phyloP scores from a whole-genome alignment of 306 rosid species.

The Castanea mollissima region DNA sequence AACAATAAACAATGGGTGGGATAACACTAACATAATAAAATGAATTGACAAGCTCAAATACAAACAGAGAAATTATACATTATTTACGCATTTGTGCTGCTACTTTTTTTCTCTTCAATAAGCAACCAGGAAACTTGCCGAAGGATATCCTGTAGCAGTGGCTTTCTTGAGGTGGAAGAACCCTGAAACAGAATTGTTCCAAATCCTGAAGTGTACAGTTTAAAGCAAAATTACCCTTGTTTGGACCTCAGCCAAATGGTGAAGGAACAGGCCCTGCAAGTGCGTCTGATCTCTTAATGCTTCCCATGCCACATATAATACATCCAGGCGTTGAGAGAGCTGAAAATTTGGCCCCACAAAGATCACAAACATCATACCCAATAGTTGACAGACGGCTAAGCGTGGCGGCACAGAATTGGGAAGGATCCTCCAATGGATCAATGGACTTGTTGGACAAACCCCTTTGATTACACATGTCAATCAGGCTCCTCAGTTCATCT shows the following conservation, averaged over 20 bases:
- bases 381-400: constrained; percentile 92
- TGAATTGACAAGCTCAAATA: constrained; percentile 7
- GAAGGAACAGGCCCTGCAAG: constrained; percentile 82
- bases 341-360: constrained; percentile 93
- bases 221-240: neutral
- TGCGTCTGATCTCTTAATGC: constrained; percentile 90
- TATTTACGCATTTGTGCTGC: neutral
- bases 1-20: neutral
- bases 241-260: constrained; percentile 74
- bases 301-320: constrained; percentile 95
- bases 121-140: neutral
- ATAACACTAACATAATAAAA: neutral
- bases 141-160: neutral
- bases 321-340: constrained; percentile 85
- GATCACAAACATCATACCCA: constrained; percentile 97
- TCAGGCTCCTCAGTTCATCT: constrained; percentile 84
- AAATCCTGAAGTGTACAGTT: neutral
- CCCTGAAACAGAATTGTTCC: neutral
- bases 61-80: constrained; percentile 1
- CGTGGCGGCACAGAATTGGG: constrained; percentile 90
- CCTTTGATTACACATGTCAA: constrained; percentile 88
- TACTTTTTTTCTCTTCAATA: neutral
- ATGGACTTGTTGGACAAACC: constrained; percentile 90
- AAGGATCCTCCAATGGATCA: constrained; percentile 93
- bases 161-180: neutral